Evolutionary conservation across 2,329 filamentous ascomycete species (phyloP).

Genomic region (Penicillium sp.): DNA sequence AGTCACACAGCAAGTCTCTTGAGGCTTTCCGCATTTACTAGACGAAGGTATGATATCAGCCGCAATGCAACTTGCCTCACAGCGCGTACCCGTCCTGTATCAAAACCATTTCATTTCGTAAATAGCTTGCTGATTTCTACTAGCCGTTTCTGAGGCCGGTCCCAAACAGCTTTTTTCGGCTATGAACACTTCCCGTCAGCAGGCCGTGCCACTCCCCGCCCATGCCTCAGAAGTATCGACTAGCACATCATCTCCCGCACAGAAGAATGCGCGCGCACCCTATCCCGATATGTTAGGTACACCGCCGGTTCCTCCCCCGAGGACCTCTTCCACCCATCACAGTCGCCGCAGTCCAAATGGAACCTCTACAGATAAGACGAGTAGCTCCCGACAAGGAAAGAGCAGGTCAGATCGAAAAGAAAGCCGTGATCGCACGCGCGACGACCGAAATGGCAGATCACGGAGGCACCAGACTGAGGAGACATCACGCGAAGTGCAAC

Average conservation of each 20-base stretch:
- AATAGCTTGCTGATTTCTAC: constrained; percentile 28
- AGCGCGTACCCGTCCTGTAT: constrained; percentile 47
- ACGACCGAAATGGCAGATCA: constrained; percentile 46
- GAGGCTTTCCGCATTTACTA: constrained; percentile 25
- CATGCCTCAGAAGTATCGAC: constrained; percentile 45
- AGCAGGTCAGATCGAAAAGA: constrained; percentile 40
- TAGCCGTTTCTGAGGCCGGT: constrained; percentile 34
- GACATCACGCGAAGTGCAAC: constrained; percentile 41
- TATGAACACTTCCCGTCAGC: constrained; percentile 48
- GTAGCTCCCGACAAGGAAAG: constrained; percentile 43
- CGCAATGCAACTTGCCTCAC: constrained; percentile 61
- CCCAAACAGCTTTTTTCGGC: constrained; percentile 38
- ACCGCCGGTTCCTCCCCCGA: constrained; percentile 72
- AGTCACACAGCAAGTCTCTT: constrained; percentile 23
- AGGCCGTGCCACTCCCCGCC: constrained; percentile 43
- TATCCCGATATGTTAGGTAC: constrained; percentile 54
- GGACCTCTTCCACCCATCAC: constrained; percentile 74
- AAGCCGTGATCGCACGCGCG: constrained; percentile 37
- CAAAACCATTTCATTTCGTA: constrained; percentile 39
- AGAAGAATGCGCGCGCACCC: constrained; percentile 34
- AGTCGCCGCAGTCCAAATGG: constrained; percentile 40
- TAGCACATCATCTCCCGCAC: constrained; percentile 28
- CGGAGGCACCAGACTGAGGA: constrained; percentile 42
- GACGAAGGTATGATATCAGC: constrained; percentile 61
- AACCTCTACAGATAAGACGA: constrained; percentile 38